Base-by-base conservation (phyloP, 768 basidiomycete genomes). In the Coprinopsis strossmayeri region DNA sequence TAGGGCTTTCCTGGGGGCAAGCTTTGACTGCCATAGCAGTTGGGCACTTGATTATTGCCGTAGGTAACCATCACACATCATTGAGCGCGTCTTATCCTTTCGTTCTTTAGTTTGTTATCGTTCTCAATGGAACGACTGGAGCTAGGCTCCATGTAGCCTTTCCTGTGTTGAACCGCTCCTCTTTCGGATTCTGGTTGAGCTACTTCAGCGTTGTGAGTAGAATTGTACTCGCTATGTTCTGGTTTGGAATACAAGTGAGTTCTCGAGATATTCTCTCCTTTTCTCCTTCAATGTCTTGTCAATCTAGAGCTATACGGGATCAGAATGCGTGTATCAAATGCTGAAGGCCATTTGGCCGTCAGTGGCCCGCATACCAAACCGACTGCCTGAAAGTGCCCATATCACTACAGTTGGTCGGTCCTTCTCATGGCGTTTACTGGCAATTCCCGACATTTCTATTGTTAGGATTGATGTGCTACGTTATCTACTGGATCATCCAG, bases 151-250 rank as follows among this genome's bases (percentile, higher is more conserved):
- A 88, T 55, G 68, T 91, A 21, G 78, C 85, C 0, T 91, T 91
- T 60, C 74, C 77, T 0, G 68, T 92, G 43, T 70, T 91, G n/a
- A 88, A 84, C 55, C 74, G 91, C 13, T 89, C 90, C 1, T 90
- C 86, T 0, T 88, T 92, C 56, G 91, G 91, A 1, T 92, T 91
- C 68, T 92, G 86, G 81, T 77, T 92, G 57, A 87, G 87, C 59
- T 92, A 90, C 65, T 91, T 91, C 63, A 81, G 79, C 50, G 85
- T 93, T 39, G 61, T 91, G 50, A 88, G 85, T 55, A 78, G 89
- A 18, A 76, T 82, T 37, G 66, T 89, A 17, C 75, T 92, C 20
- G 73, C 85, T 30, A 78, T 90, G 74, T 87, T 91, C 62, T 92
- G 90, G 87, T 87, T 87, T 51, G 81, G 80, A 4, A 75, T 87